These are phyloP conservation scores for Xylaria sp. DNA, from an alignment of 2,329 filamentous ascomycete species.

Conservation along the genomic window DNA sequence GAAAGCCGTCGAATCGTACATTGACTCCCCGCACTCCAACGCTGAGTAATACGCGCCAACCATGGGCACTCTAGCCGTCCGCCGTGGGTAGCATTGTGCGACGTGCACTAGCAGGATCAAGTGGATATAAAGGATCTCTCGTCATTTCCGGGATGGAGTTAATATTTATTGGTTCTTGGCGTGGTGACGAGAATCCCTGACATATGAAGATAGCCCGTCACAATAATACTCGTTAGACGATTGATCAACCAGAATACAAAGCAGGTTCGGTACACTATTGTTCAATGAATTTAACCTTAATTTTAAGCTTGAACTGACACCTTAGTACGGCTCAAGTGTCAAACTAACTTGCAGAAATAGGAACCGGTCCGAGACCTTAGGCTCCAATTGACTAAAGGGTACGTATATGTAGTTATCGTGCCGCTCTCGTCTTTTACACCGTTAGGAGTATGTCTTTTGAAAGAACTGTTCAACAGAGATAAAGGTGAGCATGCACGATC, in stretches of 20 bases:
- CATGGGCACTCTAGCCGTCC: no score
- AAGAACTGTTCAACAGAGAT: no score
- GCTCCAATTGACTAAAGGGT: neutral
- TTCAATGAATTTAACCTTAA: constrained; percentile 4
- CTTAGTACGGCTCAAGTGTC: no score
- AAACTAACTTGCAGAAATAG: neutral
- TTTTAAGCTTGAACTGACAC: neutral
- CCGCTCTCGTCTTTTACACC: neutral
- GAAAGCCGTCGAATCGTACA: constrained; percentile 5
- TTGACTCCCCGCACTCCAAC: neutral
- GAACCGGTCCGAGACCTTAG: neutral
- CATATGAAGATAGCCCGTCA: neutral
- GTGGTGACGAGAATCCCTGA: constrained; percentile 10
- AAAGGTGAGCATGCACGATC: no score
- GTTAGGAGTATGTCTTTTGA: neutral
- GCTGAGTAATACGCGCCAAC: no score
- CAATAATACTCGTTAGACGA: neutral
- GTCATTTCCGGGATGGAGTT: constrained; percentile 23
- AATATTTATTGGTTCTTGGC: neutral
- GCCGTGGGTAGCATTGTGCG: constrained; percentile 1
- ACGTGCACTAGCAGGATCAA: constrained; percentile 1
- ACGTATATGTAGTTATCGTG: neutral
- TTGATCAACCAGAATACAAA: neutral
- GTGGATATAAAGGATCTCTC: constrained; percentile 28
- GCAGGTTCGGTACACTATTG: neutral